These are phyloP conservation scores for Biscogniauxia marginata DNA, from an alignment of 2,329 filamentous ascomycete genomes.

Conservation along the genomic window DNA sequence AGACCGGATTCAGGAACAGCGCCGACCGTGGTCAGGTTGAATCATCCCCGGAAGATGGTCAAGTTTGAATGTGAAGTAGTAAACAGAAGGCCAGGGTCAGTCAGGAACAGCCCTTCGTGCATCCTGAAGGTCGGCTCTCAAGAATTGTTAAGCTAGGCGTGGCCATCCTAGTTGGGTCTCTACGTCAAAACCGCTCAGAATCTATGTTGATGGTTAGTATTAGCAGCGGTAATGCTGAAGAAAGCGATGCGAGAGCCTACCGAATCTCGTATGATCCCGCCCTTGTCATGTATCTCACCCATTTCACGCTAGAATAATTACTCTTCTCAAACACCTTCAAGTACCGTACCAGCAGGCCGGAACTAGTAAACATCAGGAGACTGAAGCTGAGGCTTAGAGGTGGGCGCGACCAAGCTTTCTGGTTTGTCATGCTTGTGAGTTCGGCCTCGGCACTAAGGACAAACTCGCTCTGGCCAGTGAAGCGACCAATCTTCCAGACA, in stretches of 20 bases:
- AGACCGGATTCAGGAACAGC: no score
- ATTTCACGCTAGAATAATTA: constrained; percentile 98
- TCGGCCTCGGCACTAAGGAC: constrained; percentile 92
- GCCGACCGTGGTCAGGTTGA: neutral
- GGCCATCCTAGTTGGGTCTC: neutral
- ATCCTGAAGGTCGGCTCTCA: neutral
- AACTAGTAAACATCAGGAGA: constrained; percentile 97
- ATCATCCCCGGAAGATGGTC: neutral
- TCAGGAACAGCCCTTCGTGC: neutral
- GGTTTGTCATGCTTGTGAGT: constrained; percentile 94
- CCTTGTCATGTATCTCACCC: constrained; percentile 98
- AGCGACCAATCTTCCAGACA: constrained; percentile 98
- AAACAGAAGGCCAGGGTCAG: neutral
- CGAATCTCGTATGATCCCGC: constrained; percentile 97
- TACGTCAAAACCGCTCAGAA: neutral
- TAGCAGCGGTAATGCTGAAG: neutral
- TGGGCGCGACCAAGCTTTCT: constrained; percentile 94
- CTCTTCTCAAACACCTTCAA: constrained; percentile 99
- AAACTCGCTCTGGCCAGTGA: constrained; percentile 95
- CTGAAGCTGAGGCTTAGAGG: constrained; percentile 91
- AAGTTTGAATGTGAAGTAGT: neutral
- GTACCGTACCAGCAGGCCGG: constrained; percentile 86
- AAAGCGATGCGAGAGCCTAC: constrained; percentile 41
- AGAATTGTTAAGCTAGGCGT: no score
- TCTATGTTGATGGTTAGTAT: neutral